Evolutionary conservation across 1,139 yeast genomes (phyloP), one percentile per base, ranked within the genome.

Genomic region (Yamadazyma membranifaciens): DNA sequence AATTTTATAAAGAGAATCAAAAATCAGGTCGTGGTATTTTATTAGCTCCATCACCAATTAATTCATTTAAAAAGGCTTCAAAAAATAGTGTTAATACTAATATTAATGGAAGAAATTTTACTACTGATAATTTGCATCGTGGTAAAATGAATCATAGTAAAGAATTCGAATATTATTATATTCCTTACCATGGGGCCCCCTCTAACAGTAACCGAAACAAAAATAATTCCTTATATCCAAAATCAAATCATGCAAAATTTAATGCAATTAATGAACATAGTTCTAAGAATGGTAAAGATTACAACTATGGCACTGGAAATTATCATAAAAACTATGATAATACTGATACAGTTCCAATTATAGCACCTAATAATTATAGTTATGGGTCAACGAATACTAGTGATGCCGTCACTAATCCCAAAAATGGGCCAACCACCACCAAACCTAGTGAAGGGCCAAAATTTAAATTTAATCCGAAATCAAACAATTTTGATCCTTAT

Each of bases 31-130:
- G 20, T 45, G 45, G 39, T 20, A 60, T 81, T 44, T 73, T 72
- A 27, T 67, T 82, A 40, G 89, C 91, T 0, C 91, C 91, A 4
- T 88, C 91, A 6, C 91, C 91, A 3, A 81, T 83, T 25, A 80
- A 81, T 50, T 69, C 81, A 46, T 60, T 39, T 3, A 47, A 47
- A 32, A 47, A 38, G 17, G 27, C 27, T 25, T 17, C 30, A 24
- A 24, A 24, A 10, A 12, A 17, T 22, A 35, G 32, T 22, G 20
- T 33, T 16, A 22, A 15, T 28, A 31, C 16, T 10, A 26, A 33
- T 32, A 31, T 5, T 28, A 29, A 11, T 32, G 5, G 13, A 20
- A 20, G 11, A 11, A 20, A 11, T 25, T 27, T 27, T 6, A 27
- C 13, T n/a, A n/a, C 13, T n/a, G 6, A 12, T 27, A 26, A 26